Base-by-base conservation (phyloP, 2,329 filamentous ascomycete genomes). In the Dryadomyces quercivorus region DNA sequence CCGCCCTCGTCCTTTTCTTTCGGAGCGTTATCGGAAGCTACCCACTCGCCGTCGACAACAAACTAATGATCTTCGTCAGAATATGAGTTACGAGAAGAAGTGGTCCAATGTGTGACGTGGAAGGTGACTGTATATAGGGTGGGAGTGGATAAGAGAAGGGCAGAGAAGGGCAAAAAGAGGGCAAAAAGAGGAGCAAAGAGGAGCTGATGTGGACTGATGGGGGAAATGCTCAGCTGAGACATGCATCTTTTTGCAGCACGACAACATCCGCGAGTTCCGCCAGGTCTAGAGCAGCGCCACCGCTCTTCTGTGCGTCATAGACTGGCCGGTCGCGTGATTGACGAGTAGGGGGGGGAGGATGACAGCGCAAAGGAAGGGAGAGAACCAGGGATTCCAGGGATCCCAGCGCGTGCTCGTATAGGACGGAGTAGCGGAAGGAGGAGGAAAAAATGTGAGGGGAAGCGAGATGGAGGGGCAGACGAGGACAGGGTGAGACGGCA, bases 31-130 rank as follows among this genome's bases (percentile, higher is more conserved):
- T 84, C 81, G 70, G 96, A 91, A 67, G 84, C 86, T 51, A 82
- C 83, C 93, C 93, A 98, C 62, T 80, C 81, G 62, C 87, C 88
- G 78, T 98, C 89, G 61, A 96, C 92, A 63, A 98, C 87, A 69
- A 95, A 98, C 92, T 96, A 43, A 13, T 40, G 36, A 16, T 16
- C 10, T 13, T 40, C 15, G 36, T 40, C 10, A 40, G 36, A 3
- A 15, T 40, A 40, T 13, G 10, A 40, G 36, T 16, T 16, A 31
- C 36, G 36, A 40, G 36, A 40, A 40, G 36, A 31, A 31, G 36
- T 16, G 15, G 36, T 40, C 10, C 36, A 50, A 38, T 40, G 34
- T 12, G 38, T n/a, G 36, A 8, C 7, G 40, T 15, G 46, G 20
- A 22, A 40, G 21, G 31, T 31, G 22, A 44, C 34, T 26, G 42